Percentiles rank a stretch among this genome's conserved stretches.
These are phyloP conservation scores for Phylloporus gajari DNA, from an alignment of 1,284 basidiomycete genomes.

Conservation along the genomic window DNA sequence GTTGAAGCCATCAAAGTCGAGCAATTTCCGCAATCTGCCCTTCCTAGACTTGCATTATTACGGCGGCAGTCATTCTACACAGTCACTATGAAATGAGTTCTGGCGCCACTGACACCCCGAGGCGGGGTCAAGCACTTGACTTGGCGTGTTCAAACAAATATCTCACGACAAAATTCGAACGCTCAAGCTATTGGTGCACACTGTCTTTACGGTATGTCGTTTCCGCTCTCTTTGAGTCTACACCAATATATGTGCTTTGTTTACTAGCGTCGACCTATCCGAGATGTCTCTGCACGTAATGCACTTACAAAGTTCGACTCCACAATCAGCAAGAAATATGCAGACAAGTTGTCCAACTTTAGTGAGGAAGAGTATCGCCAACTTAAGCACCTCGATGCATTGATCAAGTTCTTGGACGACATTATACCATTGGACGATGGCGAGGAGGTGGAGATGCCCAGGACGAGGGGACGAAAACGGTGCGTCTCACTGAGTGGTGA, in stretches of 20 bases:
- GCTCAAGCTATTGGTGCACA: conserved; percentile 71
- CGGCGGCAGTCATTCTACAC: conserved; percentile 44
- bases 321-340: conserved; percentile 75
- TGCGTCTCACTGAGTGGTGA: conserved; percentile 19
- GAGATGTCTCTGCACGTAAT: conserved; percentile 79
- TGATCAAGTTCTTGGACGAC: conserved; percentile 77
- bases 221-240: background rate
- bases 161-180: conserved; percentile 66
- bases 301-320: conserved; percentile 82
- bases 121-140: conserved; percentile 72
- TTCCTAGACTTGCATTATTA: conserved; percentile 82
- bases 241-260: conserved; percentile 12
- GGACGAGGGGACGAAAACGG: conserved; percentile 59
- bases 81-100: conserved; percentile 36
- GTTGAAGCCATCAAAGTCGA: conserved; percentile 42
- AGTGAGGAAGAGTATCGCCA: conserved; percentile 77
- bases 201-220: conserved; percentile 65
- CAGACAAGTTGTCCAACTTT: conserved; percentile 74
- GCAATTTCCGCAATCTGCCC: conserved; percentile 64
- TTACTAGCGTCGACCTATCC: conserved; percentile 73
- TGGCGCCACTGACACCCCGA: conserved; percentile 39
- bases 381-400: conserved; percentile 63
- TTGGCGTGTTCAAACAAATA: conserved; percentile 59
- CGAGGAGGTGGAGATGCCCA: conserved; percentile 57
- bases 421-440: conserved; percentile 65